Percentiles rank a stretch among this genome's conserved stretches.
These are phyloP conservation scores for Dictyostelium gargantuum DNA, from an alignment of 208 protist genomes.

Conservation along the genomic window DNA sequence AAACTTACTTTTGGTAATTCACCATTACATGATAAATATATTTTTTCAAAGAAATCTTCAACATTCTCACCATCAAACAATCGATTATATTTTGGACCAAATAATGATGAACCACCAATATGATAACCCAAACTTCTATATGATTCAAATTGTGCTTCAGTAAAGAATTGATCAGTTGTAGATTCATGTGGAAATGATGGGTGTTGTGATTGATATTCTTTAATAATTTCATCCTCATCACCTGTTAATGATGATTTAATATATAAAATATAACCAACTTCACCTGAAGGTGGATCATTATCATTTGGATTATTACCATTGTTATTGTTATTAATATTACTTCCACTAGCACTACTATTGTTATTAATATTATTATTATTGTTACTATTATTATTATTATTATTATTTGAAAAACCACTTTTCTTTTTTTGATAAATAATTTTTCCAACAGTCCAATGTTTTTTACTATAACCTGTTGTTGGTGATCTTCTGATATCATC, in stretches of 20 bases:
- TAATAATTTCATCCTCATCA: conserved; percentile 65
- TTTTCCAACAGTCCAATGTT: conserved; percentile 65
- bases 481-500: conserved; percentile 49
- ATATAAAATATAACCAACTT: conserved; percentile 56
- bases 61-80: conserved; percentile 43
- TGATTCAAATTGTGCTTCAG: conserved; percentile 54
- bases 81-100: conserved; percentile 45
- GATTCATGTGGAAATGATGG: conserved; percentile 65
- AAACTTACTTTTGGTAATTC: background rate
- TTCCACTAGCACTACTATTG: background rate
- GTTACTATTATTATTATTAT: background rate
- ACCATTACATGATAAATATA: conserved; percentile 32
- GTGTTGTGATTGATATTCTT: conserved; percentile 66
- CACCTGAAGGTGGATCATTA: conserved; percentile 9
- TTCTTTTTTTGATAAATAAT: conserved; percentile 63
- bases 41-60: conserved; percentile 48
- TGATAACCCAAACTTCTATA: conserved; percentile 55
- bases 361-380: background rate
- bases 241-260: conserved; percentile 58
- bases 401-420: background rate
- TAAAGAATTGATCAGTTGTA: conserved; percentile 66
- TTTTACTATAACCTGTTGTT: conserved; percentile 27
- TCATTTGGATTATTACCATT: background rate
- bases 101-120: conserved; percentile 21
- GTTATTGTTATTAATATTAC: background rate